These are phyloP conservation scores for Salix caprea DNA, from an alignment of 345 rosid species.

Conservation along the genomic window DNA sequence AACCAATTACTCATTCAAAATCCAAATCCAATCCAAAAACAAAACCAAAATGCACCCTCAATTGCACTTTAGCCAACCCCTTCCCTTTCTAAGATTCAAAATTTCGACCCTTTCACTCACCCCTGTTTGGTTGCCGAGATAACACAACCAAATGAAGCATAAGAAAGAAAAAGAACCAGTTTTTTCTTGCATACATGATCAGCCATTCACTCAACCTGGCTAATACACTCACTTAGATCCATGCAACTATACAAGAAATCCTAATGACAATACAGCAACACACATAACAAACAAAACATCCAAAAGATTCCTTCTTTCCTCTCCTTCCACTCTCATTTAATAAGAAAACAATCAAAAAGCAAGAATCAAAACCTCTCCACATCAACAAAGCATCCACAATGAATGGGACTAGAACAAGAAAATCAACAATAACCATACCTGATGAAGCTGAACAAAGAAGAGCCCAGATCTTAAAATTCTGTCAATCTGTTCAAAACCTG, in stretches of 20 bases:
- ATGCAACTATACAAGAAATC: neutral
- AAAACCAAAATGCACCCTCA: constrained; percentile 6
- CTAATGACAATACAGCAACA: neutral
- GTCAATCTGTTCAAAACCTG: neutral
- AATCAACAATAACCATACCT: neutral
- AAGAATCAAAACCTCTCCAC: neutral
- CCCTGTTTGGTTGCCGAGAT: neutral
- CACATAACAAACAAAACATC: too few species aligned
- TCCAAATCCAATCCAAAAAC: neutral
- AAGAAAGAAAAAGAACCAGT: neutral
- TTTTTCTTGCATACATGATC: neutral
- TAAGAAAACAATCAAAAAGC: neutral
- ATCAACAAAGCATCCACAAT: neutral
- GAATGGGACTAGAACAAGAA: neutral
- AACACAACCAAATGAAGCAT: neutral
- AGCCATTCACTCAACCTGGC: neutral
- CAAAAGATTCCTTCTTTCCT: neutral
- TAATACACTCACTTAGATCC: neutral
- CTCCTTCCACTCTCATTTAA: neutral
- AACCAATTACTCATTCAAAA: neutral
- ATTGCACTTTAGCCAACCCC: neutral
- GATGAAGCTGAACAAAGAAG: neutral
- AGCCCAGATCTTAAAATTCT: neutral
- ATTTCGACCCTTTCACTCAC: neutral
- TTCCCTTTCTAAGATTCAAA: neutral